Base-by-base conservation (phyloP, 2,329 filamentous ascomycete genomes). In the Aspergillus transmontanensis region DNA sequence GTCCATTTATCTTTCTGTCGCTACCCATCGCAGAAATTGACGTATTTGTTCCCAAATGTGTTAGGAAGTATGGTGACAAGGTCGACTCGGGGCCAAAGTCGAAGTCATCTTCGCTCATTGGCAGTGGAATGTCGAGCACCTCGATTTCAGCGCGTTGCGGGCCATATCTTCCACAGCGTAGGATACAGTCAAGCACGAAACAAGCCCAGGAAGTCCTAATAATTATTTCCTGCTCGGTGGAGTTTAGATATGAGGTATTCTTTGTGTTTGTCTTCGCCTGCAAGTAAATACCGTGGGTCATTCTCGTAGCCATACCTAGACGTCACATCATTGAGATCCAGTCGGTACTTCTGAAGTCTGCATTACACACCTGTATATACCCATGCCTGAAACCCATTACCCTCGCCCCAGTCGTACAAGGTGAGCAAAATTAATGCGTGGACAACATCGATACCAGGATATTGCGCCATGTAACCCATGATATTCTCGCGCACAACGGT, bases 331-430 rank as follows among this genome's bases (percentile, higher is more conserved):
- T 12, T 19, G 6, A 7, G 46, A 6, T 6, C 16, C 46, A 26
- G 2, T 19, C 6, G 3, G 23, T 12, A 28, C 1, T 26, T 14
- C 4, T 0, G 11, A 14, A 19, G 6, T 10, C 7, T 28, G 26
- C 26, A 1, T 28, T 16, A 39, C 54, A 11, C 6, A 57, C 54
- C 54, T 41, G 36, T 43, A 28, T 57, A 57, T 43, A 28, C 26
- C 54, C 54, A 57, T 5, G 54, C 54, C 36, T 57, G 54, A 57
- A 28, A 57, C 16, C 54, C 54, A 39, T 45, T 45, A 6, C 54
- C 32, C 23, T 57, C 26, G 1, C 36, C 54, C 54, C 54, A 57
- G n/a, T 57, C 54, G 34, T 57, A 43, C 34, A 57, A 28, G n/a
- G 16, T 57, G 26, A 57, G 54, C 6, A 57, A 21, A n/a, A 57